Conservation (phyloP, 1,284 basidiomycete species). For the Vanrija sp. region DNA sequence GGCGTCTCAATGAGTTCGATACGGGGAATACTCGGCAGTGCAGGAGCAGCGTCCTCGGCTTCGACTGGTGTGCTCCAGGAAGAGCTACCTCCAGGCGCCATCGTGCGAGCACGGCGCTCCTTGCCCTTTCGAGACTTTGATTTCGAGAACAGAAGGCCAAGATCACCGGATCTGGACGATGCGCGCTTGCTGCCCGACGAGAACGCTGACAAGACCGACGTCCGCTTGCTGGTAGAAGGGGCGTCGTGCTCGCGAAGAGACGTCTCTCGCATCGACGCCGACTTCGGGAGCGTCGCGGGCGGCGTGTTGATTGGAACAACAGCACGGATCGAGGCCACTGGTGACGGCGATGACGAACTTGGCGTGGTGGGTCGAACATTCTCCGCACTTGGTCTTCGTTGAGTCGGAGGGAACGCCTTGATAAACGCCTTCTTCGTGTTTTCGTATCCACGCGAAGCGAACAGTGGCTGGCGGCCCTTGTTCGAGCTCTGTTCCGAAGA, state of each 20-base stretch:
- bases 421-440: slow-evolving; percentile 33
- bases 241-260: not conserved
- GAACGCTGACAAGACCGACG: slow-evolving; percentile 4
- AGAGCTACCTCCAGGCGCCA: not conserved
- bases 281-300: not conserved
- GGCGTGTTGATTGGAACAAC: not conserved
- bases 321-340: slow-evolving; percentile 9
- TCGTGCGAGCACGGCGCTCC: slow-evolving; percentile 1
- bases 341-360: slow-evolving; percentile 3
- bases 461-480: slow-evolving; percentile 14
- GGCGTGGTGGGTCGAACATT: not conserved
- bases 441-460: slow-evolving; percentile 22
- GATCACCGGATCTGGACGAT: slow-evolving; percentile 1
- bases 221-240: not conserved
- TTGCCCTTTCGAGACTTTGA: slow-evolving; percentile 3
- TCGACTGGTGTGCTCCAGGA: not conserved
- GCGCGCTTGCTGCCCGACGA: slow-evolving; percentile 8
- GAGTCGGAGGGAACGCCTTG: slow-evolving; percentile 31
- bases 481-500: slow-evolving; percentile 5
- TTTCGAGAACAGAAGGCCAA: slow-evolving; percentile 6
- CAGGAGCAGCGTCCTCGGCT: not conserved
- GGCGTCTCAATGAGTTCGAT: slow-evolving; percentile 24
- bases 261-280: not conserved
- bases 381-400: not conserved
- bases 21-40: slow-evolving; percentile 13